phyloP scores from a whole-genome alignment of 225 moss, liverwort and hornwort species.

The Pseudisothecium myosuroides region DNA sequence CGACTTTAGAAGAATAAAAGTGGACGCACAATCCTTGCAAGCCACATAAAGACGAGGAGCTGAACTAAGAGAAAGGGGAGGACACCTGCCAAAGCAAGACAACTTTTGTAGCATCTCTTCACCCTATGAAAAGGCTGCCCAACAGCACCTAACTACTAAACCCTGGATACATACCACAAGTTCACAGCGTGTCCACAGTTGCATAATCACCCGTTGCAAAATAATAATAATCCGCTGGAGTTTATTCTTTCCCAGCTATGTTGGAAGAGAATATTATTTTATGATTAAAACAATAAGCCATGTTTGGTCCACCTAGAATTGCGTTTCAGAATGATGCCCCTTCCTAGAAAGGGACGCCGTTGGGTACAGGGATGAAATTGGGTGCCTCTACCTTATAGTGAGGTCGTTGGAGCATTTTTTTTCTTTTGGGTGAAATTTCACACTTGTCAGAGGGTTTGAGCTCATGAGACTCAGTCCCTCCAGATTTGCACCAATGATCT shows the following conservation, averaged over 20 bases:
- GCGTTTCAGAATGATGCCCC: too few species aligned
- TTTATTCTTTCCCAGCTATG: conserved; percentile 31
- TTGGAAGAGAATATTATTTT: too few species aligned
- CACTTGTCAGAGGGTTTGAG: too few species aligned
- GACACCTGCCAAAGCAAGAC: conserved; percentile 32
- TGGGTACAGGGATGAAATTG: too few species aligned
- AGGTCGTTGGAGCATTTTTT: too few species aligned
- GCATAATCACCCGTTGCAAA: not conserved
- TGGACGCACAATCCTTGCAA: not conserved
- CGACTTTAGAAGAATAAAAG: not conserved
- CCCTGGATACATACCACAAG: not conserved
- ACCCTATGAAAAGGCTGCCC: not conserved
- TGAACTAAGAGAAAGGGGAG: conserved; percentile 13
- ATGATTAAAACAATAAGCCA: too few species aligned
- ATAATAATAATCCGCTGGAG: not conserved
- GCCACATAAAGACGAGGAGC: not conserved
- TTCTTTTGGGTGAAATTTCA: too few species aligned
- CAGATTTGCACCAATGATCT: too few species aligned
- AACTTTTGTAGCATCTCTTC: conserved; percentile 26
- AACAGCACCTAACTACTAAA: not conserved
- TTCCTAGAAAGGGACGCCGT: too few species aligned
- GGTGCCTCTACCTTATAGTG: too few species aligned
- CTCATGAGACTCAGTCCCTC: too few species aligned
- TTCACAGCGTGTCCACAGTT: not conserved
- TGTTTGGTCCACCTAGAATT: too few species aligned